phyloP scores from a whole-genome alignment of 768 basidiomycete species.

The Saitozyma sp. region DNA sequence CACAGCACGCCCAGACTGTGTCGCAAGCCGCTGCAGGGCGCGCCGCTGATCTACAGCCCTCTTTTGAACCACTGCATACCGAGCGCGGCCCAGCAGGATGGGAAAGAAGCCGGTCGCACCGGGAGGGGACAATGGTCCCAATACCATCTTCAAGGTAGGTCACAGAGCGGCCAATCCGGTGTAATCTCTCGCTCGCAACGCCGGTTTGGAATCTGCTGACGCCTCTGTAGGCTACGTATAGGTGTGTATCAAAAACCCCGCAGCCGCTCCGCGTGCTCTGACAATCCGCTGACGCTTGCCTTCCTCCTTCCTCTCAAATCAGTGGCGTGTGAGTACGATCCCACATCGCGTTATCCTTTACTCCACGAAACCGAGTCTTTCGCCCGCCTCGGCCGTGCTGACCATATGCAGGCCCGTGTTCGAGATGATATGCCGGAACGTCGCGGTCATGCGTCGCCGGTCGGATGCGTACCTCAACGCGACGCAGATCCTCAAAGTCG shows the following conservation, averaged over 20 bases:
- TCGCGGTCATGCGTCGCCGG: slow-evolving; percentile 96
- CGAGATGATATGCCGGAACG: slow-evolving; percentile 54
- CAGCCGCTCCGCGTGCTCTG: not conserved
- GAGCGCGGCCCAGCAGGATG: slow-evolving; percentile 15
- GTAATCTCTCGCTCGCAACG: not conserved
- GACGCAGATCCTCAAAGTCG: slow-evolving; percentile 93
- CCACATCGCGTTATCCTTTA: not conserved
- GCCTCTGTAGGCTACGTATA: slow-evolving; percentile 41
- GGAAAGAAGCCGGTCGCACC: slow-evolving; percentile 40
- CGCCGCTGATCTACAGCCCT: no score
- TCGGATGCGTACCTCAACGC: slow-evolving; percentile 98
- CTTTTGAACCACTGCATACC: no score
- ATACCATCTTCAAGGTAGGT: slow-evolving; percentile 50
- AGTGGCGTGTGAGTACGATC: slow-evolving; percentile 50
- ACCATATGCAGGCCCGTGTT: slow-evolving; percentile 45
- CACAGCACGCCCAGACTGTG: no score
- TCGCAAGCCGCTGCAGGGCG: no score
- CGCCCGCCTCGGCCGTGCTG: not conserved
- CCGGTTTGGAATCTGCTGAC: no score
- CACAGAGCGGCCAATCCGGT: not conserved
- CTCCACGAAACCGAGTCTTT: not conserved
- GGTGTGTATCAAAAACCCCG: slow-evolving; percentile 21
- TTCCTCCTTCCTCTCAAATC: slow-evolving; percentile 6
- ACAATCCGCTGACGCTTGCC: slow-evolving; percentile 9
- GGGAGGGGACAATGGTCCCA: slow-evolving; percentile 39